A percentile compares a stretch with the other conserved stretches of the same genome.
Evolutionary conservation across 2,329 filamentous ascomycete genomes (phyloP).

Genomic region (Diplodia sapinea): DNA sequence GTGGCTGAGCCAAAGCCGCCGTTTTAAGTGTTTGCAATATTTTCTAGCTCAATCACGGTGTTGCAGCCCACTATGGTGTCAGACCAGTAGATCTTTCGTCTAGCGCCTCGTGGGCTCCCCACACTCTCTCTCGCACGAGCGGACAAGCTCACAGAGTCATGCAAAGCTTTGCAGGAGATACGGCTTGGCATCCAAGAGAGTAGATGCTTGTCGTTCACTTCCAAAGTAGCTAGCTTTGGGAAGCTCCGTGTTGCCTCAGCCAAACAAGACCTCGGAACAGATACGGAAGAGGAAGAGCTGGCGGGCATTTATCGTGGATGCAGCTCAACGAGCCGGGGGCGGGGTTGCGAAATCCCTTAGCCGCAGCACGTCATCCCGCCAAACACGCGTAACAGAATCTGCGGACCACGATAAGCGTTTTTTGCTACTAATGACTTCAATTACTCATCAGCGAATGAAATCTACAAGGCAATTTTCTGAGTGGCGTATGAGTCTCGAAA

Average conservation of each 20-base stretch:
- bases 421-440: background rate
- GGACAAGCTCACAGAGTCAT: background rate
- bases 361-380: slow-evolving; percentile 4
- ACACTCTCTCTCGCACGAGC: background rate
- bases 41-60: slow-evolving; percentile 9
- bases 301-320: background rate
- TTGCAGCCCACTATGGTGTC: slow-evolving; percentile 12
- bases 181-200: background rate
- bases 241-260: background rate
- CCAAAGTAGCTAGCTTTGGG: background rate
- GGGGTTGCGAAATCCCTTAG: slow-evolving; percentile 2
- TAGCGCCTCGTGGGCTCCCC: slow-evolving; percentile 3
- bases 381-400: background rate
- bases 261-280: background rate
- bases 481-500: no score
- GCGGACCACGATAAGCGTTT: background rate
- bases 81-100: background rate
- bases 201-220: background rate
- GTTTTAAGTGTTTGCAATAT: slow-evolving; percentile 1
- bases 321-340: background rate
- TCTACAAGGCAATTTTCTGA: background rate
- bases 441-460: background rate
- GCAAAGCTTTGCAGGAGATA: background rate
- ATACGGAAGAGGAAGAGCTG: background rate
- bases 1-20: background rate